phyloP scores from a whole-genome alignment of 768 basidiomycete genomes.

The Podaxis rugospora region DNA sequence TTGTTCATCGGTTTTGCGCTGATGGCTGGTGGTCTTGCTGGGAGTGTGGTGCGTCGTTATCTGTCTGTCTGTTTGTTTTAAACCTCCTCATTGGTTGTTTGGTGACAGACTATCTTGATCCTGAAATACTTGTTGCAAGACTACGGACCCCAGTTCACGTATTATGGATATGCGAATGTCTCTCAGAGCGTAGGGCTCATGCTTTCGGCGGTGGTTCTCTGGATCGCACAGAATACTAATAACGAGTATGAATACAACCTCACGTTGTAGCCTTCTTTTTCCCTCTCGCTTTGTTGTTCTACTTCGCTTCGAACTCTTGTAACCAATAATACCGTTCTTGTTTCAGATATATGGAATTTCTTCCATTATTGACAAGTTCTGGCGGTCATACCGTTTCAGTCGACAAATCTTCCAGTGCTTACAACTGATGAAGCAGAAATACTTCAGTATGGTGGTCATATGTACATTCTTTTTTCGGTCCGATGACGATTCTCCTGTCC shows the following conservation, averaged over 20 bases:
- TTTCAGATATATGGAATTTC: neutral
- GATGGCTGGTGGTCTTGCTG: conserved; percentile 98
- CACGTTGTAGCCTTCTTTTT: conserved; percentile 43
- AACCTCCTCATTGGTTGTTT: neutral
- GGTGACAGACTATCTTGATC: conserved; percentile 71
- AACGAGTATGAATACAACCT: conserved; percentile 94
- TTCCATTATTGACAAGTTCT: neutral
- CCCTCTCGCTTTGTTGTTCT: neutral
- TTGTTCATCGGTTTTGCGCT: conserved; percentile 94
- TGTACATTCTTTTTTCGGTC: too few relatives aligned
- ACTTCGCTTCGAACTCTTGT: neutral
- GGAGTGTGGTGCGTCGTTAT: conserved; percentile 74
- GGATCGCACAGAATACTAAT: conserved; percentile 84
- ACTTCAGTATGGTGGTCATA: too few relatives aligned
- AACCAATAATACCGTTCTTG: neutral
- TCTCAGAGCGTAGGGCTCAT: conserved; percentile 85
- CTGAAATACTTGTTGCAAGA: conserved; percentile 82
- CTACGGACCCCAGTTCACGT: conserved; percentile 72
- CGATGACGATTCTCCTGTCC: too few relatives aligned
- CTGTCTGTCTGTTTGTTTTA: neutral
- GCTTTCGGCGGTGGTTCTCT: conserved; percentile 83
- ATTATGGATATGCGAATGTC: conserved; percentile 96
- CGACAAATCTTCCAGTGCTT: too few relatives aligned
- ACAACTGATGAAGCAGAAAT: too few relatives aligned
- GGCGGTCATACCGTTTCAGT: too few relatives aligned